Evolutionary conservation across 192 early-diverging fungal species (phyloP).

Genomic region (Jimgerdemannia lactiflua): DNA sequence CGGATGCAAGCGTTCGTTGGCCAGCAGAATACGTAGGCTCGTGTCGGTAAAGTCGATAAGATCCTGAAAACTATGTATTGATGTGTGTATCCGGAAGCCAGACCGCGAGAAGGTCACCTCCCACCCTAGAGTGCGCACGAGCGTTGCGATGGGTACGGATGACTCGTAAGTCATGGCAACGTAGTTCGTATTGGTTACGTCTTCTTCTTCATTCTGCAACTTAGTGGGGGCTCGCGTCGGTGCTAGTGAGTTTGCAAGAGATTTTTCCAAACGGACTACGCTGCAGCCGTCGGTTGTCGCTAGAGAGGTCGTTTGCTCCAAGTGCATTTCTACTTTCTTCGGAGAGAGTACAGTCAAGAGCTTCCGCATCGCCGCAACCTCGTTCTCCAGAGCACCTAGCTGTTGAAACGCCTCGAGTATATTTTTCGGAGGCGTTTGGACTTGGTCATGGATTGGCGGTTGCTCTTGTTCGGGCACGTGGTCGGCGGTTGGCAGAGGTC

Average conservation of each 20-base stretch:
- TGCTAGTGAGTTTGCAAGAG: too few relatives aligned
- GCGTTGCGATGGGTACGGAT: not conserved
- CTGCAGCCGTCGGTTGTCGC: too few relatives aligned
- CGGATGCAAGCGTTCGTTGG: not conserved
- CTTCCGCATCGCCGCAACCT: not conserved
- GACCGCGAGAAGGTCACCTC: not conserved
- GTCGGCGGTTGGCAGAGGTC: not conserved
- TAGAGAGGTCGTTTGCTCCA: not conserved
- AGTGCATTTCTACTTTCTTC: not conserved
- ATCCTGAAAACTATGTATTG: not conserved
- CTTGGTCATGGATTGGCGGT: not conserved
- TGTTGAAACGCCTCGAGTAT: not conserved
- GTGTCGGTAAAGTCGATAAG: not conserved
- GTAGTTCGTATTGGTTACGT: too few relatives aligned
- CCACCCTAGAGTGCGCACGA: not conserved
- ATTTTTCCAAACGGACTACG: too few relatives aligned
- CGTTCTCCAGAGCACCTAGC: not conserved
- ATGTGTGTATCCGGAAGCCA: not conserved
- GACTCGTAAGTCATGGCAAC: too few relatives aligned
- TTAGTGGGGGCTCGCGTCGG: too few relatives aligned
- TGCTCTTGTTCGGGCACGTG: not conserved
- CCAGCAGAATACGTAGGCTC: not conserved
- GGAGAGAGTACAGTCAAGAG: not conserved
- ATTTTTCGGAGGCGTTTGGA: too few relatives aligned
- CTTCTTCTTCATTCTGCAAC: too few relatives aligned